Evolutionary conservation across 495 filamentous ascomycete genomes (phyloP).

Genomic region (Hypoxylon intermedium): DNA sequence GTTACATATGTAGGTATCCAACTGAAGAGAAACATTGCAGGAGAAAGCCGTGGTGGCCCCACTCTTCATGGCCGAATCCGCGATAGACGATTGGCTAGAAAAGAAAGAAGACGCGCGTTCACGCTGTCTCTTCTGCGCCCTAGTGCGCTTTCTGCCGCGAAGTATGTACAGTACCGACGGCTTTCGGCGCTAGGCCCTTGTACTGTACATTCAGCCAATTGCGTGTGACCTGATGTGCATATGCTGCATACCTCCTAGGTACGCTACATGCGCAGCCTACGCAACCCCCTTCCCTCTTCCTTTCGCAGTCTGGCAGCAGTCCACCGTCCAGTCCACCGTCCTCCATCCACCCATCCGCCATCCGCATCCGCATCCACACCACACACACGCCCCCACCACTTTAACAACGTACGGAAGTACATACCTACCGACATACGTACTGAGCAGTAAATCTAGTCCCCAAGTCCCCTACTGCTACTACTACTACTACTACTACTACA

Average conservation of each 20-base stretch:
- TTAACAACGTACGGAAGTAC: too few species aligned
- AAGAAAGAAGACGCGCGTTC: conserved; percentile 36
- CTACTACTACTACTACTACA: too few species aligned
- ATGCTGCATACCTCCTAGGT: too few species aligned
- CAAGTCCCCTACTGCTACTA: conserved; percentile 3
- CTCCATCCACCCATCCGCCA: too few species aligned
- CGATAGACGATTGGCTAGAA: conserved; percentile 31
- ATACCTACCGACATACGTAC: too few species aligned
- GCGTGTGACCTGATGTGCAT: conserved; percentile 1
- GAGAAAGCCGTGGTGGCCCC: conserved; percentile 25
- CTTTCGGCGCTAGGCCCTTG: background rate
- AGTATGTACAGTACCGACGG: conserved; percentile 34
- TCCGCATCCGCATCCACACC: too few species aligned
- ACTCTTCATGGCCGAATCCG: conserved; percentile 18
- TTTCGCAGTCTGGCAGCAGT: too few species aligned
- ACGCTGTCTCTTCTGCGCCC: conserved; percentile 36
- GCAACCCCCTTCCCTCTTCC: conserved; percentile 12
- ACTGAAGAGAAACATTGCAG: too few species aligned
- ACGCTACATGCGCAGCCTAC: conserved; percentile 34
- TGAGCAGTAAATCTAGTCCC: conserved; percentile 24
- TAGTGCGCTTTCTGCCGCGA: conserved; percentile 38
- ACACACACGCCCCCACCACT: too few species aligned
- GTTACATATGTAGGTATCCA: too few species aligned
- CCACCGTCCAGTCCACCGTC: too few species aligned
- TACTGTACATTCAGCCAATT: conserved; percentile 32